Evolutionary conservation across 371 early-diverging fungal species (phyloP).

Genomic region (Cladochytrium tenue): DNA sequence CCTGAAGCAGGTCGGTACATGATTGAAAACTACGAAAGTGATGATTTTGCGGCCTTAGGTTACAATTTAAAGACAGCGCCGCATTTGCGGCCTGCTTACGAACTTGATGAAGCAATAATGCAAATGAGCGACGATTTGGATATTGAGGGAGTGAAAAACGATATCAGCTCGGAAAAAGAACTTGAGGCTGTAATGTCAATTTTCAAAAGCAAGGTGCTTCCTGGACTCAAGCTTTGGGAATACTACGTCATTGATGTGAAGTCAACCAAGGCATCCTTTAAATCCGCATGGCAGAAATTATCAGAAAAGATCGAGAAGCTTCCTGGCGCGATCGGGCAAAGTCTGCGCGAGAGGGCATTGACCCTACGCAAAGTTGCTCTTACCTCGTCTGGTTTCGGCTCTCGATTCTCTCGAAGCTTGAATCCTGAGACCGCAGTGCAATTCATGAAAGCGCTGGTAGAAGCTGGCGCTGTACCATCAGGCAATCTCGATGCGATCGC

Average conservation of each 20-base stretch:
- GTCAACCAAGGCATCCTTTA: constrained; percentile 9
- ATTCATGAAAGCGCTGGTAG: constrained; percentile 42
- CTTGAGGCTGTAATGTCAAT: constrained; percentile 64
- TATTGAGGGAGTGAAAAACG: constrained; percentile 42
- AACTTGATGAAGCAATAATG: constrained; percentile 83
- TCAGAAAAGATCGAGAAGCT: background rate
- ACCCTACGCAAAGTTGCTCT: constrained; percentile 25
- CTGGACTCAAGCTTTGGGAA: constrained; percentile 81
- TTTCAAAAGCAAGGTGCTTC: constrained; percentile 63
- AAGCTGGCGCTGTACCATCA: background rate
- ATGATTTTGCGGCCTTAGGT: constrained; percentile 46
- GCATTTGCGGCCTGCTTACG: constrained; percentile 88
- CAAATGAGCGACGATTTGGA: constrained; percentile 58
- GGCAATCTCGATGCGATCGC: constrained; percentile 2
- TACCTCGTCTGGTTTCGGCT: constrained; percentile 30
- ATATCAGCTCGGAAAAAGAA: constrained; percentile 64
- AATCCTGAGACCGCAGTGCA: constrained; percentile 43
- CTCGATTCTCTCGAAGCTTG: constrained; percentile 54
- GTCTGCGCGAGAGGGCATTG: constrained; percentile 27
- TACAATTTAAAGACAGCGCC: constrained; percentile 94
- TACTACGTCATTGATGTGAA: constrained; percentile 68
- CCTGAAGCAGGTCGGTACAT: constrained; percentile 77
- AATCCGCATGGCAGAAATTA: constrained; percentile 8
- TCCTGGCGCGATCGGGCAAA: background rate
- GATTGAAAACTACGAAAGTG: background rate